These are phyloP conservation scores for Botryosphaeria dothidea DNA, from an alignment of 2,329 filamentous ascomycete genomes.

Conservation along the genomic window DNA sequence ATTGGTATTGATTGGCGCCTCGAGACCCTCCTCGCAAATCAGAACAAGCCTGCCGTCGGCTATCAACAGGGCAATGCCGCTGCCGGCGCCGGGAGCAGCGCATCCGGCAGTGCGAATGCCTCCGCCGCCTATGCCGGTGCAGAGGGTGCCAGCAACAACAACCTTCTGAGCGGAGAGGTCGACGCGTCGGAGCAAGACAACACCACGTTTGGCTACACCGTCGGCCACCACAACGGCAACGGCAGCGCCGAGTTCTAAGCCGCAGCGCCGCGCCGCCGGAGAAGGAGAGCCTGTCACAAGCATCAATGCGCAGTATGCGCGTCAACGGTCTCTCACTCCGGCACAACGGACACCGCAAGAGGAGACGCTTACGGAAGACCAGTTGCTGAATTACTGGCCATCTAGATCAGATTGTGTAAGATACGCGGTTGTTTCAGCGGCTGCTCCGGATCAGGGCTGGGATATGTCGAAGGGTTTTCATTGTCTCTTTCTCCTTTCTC, in stretches of 20 bases:
- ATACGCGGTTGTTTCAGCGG: constrained; percentile 14
- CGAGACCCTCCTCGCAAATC: constrained; percentile 78
- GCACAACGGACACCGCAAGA: constrained; percentile 28
- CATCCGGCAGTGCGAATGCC: constrained; percentile 24
- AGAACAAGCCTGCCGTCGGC: constrained; percentile 52
- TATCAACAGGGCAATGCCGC: constrained; percentile 34
- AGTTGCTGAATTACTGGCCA: not conserved
- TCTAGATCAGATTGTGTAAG: constrained; percentile 19
- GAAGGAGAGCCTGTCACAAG: constrained; percentile 20
- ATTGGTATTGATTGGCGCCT: constrained; percentile 53
- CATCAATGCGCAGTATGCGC: constrained; percentile 20
- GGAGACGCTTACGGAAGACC: constrained; percentile 24
- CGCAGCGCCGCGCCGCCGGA: constrained; percentile 26
- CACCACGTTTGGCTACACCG: constrained; percentile 43
- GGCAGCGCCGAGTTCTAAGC: constrained; percentile 39
- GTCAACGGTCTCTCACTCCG: constrained; percentile 19
- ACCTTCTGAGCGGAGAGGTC: constrained; percentile 45
- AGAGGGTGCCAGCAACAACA: constrained; percentile 42
- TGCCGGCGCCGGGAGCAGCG: constrained; percentile 30
- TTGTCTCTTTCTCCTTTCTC: constrained; percentile 4
- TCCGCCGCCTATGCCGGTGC: constrained; percentile 30
- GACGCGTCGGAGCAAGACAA: constrained; percentile 45
- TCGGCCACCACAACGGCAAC: constrained; percentile 41
- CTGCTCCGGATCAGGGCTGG: not conserved
- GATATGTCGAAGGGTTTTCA: not conserved